Conservation (phyloP, 441 rosid species). For the Jatropha multifida region DNA sequence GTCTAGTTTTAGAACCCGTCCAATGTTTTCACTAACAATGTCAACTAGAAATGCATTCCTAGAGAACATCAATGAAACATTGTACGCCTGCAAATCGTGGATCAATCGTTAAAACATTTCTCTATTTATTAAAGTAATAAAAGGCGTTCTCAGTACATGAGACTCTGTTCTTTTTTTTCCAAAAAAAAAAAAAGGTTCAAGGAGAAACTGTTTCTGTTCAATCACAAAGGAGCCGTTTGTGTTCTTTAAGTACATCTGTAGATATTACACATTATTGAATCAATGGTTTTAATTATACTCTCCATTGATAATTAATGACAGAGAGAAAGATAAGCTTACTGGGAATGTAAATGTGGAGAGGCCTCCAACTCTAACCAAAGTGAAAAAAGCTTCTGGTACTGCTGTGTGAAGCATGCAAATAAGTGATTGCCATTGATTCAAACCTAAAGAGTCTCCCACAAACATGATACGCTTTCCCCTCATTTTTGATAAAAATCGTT, state of each 20-base stretch:
- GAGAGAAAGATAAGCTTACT: slow-evolving; percentile 1
- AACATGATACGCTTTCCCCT: slow-evolving; percentile 15
- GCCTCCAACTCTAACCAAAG: background rate
- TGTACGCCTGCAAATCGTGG: slow-evolving; percentile 10
- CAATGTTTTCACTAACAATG: slow-evolving; percentile 2
- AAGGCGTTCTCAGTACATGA: no score
- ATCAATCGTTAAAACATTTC: background rate
- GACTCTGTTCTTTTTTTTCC: no score
- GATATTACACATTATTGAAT: no score
- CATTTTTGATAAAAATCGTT: slow-evolving; percentile 4
- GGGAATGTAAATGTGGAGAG: slow-evolving; percentile 14
- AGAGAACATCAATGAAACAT: slow-evolving; percentile 16
- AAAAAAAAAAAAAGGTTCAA: no score
- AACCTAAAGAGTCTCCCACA: slow-evolving; percentile 20
- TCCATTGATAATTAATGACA: background rate
- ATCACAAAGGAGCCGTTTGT: no score
- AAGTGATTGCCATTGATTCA: slow-evolving; percentile 23
- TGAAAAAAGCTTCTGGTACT: slow-evolving; percentile 13
- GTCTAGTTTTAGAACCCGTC: slow-evolving; percentile 20
- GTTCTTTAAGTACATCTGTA: no score
- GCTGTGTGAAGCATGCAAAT: slow-evolving; percentile 18
- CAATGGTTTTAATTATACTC: no score
- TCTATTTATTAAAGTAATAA: background rate
- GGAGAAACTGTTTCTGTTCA: no score
- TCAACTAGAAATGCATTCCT: slow-evolving; percentile 20